Evolutionary conservation across 1,139 yeast genomes (phyloP), one percentile per base, ranked within the genome.

Genomic region (Magnusiomyces tetraspermus): DNA sequence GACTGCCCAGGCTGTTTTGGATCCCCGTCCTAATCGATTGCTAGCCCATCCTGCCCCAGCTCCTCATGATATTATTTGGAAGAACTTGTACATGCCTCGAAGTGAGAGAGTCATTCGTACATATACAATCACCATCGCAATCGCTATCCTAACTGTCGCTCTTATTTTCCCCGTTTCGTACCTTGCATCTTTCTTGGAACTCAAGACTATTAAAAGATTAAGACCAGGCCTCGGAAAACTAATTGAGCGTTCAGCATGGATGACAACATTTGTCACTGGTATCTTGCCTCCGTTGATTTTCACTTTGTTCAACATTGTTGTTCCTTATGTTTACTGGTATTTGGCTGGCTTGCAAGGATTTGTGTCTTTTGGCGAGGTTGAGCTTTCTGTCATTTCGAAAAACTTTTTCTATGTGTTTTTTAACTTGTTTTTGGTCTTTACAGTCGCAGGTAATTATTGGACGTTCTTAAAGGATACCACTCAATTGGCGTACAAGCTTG

Each of bases 1-100:
- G 84, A 82, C 88, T 8, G 94, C 96, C 0, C 96, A 88, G 65
- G 87, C 95, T 0, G 85, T 86, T 0, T 71, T 87, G 50, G 94
- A 88, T 58, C 95, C 96, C 0, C 76, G 81, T 52, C 83, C 87
- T 1, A 78, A 82, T 63, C 83, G 83, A 53, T 71, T 87, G 46
- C 81, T 85, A 46, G 84, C 94, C 8, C 76, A 74, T 48, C 71
- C 86, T 49, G 96, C 96, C 0, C 95, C 96, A 0, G 90, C 96
- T 1, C 95, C 96, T 1, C 83, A 82, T 57, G 96, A 87, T 65
- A 81, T 87, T 23, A 75, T 84, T 51, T 87, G 96, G 96, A 79
- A 80, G 47, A 85, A 85, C 61, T 68, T 86, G 45, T 77, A 82
- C 59, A 67, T 85, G 63, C 75, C 85, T 13, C 71, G 83, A 46